Conservation (phyloP, 345 rosid species). For the Corchorus capsularis region DNA sequence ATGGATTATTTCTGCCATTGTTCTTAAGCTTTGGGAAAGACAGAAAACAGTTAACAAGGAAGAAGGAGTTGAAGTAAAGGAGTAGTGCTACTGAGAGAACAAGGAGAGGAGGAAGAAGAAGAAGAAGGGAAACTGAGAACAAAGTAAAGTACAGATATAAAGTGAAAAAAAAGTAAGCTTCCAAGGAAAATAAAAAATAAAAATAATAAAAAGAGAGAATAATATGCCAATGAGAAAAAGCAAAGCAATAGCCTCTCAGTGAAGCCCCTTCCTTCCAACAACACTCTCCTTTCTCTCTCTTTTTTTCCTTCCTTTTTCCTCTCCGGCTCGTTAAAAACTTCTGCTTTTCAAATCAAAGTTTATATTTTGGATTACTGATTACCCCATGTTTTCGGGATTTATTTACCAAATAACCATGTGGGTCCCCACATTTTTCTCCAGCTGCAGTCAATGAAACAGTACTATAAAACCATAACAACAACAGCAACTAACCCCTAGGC, state of each 20-base stretch:
- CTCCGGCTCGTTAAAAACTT: neutral
- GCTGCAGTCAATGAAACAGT: neutral
- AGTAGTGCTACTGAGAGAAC: neutral
- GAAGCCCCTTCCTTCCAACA: neutral
- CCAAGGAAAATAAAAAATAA: neutral
- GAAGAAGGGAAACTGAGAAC: constrained; percentile 10
- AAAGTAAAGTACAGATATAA: constrained; percentile 47
- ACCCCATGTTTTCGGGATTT: constrained; percentile 22
- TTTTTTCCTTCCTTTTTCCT: constrained; percentile 23
- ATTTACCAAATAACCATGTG: constrained; percentile 26
- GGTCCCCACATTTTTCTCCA: constrained; percentile 7
- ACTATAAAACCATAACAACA: too few species aligned
- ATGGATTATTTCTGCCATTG: constrained; percentile 68
- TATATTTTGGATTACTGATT: neutral
- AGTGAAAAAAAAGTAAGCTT: constrained; percentile 38
- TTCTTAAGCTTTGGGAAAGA: constrained; percentile 10
- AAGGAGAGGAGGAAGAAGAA: constrained; percentile 21
- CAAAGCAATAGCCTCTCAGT: constrained; percentile 29
- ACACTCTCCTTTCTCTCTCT: constrained; percentile 25
- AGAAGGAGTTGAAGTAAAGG: constrained; percentile 8
- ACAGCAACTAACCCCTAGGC: too few species aligned
- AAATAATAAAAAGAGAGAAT: constrained; percentile 32
- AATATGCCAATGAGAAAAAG: constrained; percentile 36
- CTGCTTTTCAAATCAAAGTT: neutral
- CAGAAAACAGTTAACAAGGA: neutral